Conservation (phyloP, 2,329 filamentous ascomycete genomes). For the Fusarium setosum region DNA sequence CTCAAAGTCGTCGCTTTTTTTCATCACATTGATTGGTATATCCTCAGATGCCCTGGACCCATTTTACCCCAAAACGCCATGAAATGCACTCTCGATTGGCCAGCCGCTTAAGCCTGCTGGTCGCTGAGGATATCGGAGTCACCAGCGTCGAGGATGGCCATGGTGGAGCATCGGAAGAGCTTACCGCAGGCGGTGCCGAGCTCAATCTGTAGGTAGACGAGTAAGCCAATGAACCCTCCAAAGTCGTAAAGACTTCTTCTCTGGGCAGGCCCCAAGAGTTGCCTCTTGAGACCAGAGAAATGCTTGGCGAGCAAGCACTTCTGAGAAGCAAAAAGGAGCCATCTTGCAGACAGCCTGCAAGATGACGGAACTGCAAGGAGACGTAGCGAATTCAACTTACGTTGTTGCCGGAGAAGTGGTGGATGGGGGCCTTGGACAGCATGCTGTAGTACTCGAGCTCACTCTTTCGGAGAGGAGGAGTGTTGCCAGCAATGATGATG, state of each 20-base stretch:
- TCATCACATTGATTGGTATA: conserved; percentile 52
- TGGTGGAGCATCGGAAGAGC: conserved; percentile 97
- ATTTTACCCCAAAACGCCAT: conserved; percentile 58
- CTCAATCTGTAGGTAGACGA: conserved; percentile 80
- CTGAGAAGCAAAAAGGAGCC: conserved; percentile 37
- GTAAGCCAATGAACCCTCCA: conserved; percentile 85
- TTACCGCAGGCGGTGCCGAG: conserved; percentile 98
- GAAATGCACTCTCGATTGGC: conserved; percentile 43
- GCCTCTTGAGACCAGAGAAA: conserved; percentile 38
- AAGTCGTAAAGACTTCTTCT: conserved; percentile 92
- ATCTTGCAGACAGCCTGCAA: conserved; percentile 37
- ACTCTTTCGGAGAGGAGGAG: conserved; percentile 95
- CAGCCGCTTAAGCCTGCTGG: conserved; percentile 68
- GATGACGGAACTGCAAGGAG: conserved; percentile 25
- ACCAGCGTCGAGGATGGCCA: conserved; percentile 97
- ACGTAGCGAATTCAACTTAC: conserved; percentile 72
- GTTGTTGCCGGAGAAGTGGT: conserved; percentile 99
- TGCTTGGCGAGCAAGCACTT: conserved; percentile 31
- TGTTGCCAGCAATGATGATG: conserved; percentile 94
- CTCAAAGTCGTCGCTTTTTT: conserved; percentile 46
- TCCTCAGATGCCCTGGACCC: conserved; percentile 49
- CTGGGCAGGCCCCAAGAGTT: conserved; percentile 72
- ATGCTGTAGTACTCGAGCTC: conserved; percentile 97
- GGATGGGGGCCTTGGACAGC: conserved; percentile 92
- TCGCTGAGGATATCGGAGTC: conserved; percentile 97